A percentile compares a stretch with the other conserved stretches of the same genome.
These are phyloP conservation scores for Penicillium chermesinum DNA, from an alignment of 495 filamentous ascomycete genomes.

Conservation along the genomic window DNA sequence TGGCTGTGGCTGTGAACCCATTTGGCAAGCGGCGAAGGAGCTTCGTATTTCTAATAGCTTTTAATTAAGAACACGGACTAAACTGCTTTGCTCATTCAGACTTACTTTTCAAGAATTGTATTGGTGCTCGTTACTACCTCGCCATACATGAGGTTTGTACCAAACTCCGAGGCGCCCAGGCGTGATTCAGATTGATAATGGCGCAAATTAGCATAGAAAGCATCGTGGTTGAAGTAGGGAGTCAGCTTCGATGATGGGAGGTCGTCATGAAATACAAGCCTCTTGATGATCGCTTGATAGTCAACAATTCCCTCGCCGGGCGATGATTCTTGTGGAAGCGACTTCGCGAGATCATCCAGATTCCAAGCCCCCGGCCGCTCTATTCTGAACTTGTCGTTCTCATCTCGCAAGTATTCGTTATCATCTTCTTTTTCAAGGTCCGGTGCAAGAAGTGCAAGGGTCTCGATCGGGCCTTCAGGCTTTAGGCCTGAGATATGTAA, in stretches of 20 bases:
- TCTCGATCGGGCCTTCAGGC: constrained; percentile 56
- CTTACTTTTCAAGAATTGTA: constrained; percentile 87
- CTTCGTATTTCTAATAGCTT: constrained; percentile 58
- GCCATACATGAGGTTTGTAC: constrained; percentile 75
- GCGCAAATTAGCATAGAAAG: constrained; percentile 68
- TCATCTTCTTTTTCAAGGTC: constrained; percentile 60
- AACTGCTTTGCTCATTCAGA: neutral
- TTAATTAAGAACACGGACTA: constrained; percentile 14
- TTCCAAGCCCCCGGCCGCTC: constrained; percentile 61
- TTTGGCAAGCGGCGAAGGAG: constrained; percentile 70
- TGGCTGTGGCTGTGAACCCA: constrained; percentile 88
- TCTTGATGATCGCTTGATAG: constrained; percentile 69
- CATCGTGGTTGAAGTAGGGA: constrained; percentile 81
- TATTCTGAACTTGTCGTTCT: constrained; percentile 81
- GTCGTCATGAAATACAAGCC: constrained; percentile 61
- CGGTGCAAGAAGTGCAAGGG: constrained; percentile 63
- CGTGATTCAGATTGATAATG: constrained; percentile 56
- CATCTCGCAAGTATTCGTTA: constrained; percentile 73
- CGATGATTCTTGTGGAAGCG: constrained; percentile 36
- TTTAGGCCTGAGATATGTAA: constrained; percentile 75
- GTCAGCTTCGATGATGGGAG: constrained; percentile 70
- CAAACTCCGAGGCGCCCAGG: constrained; percentile 61
- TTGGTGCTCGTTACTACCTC: constrained; percentile 93
- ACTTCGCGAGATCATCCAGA: constrained; percentile 48
- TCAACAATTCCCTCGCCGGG: constrained; percentile 60